Conservation (phyloP, 768 basidiomycete genomes). For the Calvatia gigantea region DNA sequence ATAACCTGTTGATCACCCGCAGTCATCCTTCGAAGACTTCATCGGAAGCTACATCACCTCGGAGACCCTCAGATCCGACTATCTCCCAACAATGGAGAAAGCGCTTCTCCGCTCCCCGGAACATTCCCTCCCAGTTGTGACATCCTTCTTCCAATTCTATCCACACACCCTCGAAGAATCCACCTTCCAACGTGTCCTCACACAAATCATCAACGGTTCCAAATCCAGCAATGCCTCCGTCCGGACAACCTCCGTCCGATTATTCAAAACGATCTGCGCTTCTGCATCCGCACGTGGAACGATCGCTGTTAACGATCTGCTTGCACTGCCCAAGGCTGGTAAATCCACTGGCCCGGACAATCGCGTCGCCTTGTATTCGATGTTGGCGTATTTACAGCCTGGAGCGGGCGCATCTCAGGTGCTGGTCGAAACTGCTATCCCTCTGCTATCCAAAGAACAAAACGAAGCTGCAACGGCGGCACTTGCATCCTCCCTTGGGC, state of each 20-base stretch:
- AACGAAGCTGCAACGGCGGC: conserved; percentile 61
- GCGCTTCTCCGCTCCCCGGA: conserved; percentile 82
- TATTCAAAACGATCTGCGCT: conserved; percentile 51
- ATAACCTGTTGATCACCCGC: conserved; percentile 6
- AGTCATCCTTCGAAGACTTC: conserved; percentile 62
- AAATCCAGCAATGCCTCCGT: conserved; percentile 71
- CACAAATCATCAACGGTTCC: conserved; percentile 58
- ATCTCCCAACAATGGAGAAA: conserved; percentile 78
- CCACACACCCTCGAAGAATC: conserved; percentile 43
- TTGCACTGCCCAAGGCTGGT: conserved; percentile 72
- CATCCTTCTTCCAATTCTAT: conserved; percentile 56
- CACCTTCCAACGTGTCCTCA: conserved; percentile 51
- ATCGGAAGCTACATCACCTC: conserved; percentile 47
- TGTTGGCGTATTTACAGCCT: conserved; percentile 57
- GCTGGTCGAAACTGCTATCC: conserved; percentile 42
- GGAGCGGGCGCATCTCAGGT: conserved; percentile 35
- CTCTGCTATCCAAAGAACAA: conserved; percentile 66
- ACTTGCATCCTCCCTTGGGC: conserved; percentile 50
- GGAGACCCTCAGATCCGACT: conserved; percentile 45
- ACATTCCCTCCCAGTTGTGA: conserved; percentile 57
- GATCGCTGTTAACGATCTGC: conserved; percentile 57
- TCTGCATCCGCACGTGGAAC: not conserved
- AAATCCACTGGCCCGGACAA: conserved; percentile 91
- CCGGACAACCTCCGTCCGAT: conserved; percentile 48
- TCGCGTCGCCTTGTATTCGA: conserved; percentile 73